Conservation (phyloP, 805 yeast species). For the Starmera caribaea region DNA sequence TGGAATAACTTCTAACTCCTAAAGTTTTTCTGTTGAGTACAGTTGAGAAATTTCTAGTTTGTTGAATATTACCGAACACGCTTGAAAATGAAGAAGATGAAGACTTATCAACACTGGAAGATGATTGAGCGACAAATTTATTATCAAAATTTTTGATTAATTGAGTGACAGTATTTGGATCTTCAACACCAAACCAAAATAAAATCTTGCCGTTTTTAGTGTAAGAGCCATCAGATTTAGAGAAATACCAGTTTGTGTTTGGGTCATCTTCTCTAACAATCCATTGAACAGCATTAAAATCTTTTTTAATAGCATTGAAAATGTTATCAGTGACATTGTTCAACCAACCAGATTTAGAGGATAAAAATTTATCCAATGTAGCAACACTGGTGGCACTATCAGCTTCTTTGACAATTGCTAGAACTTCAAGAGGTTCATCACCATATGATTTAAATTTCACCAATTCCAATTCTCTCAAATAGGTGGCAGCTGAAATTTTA, state of each 20-base stretch:
- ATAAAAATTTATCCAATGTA: slow-evolving; percentile 73
- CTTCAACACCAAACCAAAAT: slow-evolving; percentile 88
- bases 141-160: slow-evolving; percentile 49
- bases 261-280: slow-evolving; percentile 82
- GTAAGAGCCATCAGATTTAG: slow-evolving; percentile 90
- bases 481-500: slow-evolving; percentile 66
- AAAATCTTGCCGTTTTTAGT: slow-evolving; percentile 80
- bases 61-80: slow-evolving; percentile 37
- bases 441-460: slow-evolving; percentile 69
- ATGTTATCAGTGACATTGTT: slow-evolving; percentile 95
- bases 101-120: slow-evolving; percentile 5
- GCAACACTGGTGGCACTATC: slow-evolving; percentile 37
- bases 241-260: slow-evolving; percentile 85
- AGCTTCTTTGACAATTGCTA: slow-evolving; percentile 69
- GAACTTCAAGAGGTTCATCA: slow-evolving; percentile 91
- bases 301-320: slow-evolving; percentile 71
- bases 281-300: slow-evolving; percentile 75
- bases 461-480: slow-evolving; percentile 61
- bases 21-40: slow-evolving; percentile 14
- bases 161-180: slow-evolving; percentile 49
- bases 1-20: slow-evolving; percentile 22
- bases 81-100: too few relatives aligned
- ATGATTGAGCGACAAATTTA: slow-evolving; percentile 19
- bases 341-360: slow-evolving; percentile 90
- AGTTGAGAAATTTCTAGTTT: slow-evolving; percentile 46